These are phyloP conservation scores for Claviceps sp. DNA, from an alignment of 2,329 filamentous ascomycete species.

Conservation along the genomic window DNA sequence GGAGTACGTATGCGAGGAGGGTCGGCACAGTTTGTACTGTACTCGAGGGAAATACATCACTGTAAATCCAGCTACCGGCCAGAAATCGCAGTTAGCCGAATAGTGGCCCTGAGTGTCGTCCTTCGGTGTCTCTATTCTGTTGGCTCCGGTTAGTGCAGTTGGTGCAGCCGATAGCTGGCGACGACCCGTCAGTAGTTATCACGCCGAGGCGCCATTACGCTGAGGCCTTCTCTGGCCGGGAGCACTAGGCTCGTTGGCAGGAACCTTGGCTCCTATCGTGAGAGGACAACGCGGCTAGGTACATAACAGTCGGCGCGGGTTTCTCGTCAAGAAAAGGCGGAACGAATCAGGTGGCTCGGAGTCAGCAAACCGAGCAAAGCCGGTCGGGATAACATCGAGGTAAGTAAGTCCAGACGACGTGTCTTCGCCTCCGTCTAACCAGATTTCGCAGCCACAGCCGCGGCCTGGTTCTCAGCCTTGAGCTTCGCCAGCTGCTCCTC, in stretches of 20 bases:
- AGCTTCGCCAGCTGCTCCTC: constrained; percentile 47
- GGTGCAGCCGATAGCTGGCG: not conserved
- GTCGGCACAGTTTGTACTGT: too few species aligned
- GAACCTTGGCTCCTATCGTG: not conserved
- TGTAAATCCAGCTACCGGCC: too few species aligned
- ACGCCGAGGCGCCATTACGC: not conserved
- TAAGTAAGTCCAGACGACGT: not conserved
- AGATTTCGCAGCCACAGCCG: constrained; percentile 16
- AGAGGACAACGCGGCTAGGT: not conserved
- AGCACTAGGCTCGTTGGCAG: not conserved
- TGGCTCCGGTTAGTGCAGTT: not conserved
- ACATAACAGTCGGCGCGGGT: not conserved
- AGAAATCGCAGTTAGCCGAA: too few species aligned
- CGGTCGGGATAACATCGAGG: not conserved
- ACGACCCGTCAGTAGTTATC: not conserved
- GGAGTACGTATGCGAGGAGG: too few species aligned
- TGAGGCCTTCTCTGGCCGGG: not conserved
- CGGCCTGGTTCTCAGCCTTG: constrained; percentile 44
- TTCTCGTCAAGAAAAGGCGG: not conserved
- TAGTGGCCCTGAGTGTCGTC: too few species aligned
- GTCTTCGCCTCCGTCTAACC: constrained; percentile 12
- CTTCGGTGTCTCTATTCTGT: not conserved
- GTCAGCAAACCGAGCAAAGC: not conserved
- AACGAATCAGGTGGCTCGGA: not conserved
- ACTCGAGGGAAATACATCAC: too few species aligned